A percentile compares a stretch with the other conserved stretches of the same genome.
These are phyloP conservation scores for Lathyrus oleraceus DNA, from an alignment of 306 rosid genomes.

Conservation along the genomic window DNA sequence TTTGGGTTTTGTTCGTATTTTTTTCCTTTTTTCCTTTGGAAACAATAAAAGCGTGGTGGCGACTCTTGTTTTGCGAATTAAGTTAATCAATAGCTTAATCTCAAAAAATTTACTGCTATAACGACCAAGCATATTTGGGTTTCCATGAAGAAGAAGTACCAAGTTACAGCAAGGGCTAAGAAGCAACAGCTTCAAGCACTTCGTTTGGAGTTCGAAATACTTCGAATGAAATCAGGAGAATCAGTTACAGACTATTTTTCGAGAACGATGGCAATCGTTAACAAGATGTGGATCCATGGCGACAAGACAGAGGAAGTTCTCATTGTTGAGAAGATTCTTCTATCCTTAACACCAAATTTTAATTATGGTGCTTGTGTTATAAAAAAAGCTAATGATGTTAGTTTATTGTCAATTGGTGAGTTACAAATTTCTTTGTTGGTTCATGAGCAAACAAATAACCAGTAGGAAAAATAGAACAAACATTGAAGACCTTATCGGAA, in stretches of 20 bases:
- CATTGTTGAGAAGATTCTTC: not conserved
- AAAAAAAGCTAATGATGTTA: not conserved
- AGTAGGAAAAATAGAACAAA: not conserved
- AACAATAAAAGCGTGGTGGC: no score
- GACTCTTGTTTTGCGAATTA: no score
- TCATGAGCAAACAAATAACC: not conserved
- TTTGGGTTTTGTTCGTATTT: no score
- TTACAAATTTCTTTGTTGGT: constrained; percentile 8
- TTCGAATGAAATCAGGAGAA: not conserved
- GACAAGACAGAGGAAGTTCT: not conserved
- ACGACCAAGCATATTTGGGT: no score
- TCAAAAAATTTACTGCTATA: no score
- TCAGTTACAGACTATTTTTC: not conserved
- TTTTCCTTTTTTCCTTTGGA: no score
- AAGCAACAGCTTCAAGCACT: not conserved
- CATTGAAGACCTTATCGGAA: not conserved
- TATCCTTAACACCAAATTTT: constrained; percentile 17
- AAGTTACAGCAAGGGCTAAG: no score
- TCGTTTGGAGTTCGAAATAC: not conserved
- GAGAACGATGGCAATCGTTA: not conserved
- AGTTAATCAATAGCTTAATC: no score
- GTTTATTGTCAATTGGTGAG: not conserved
- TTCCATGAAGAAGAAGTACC: no score
- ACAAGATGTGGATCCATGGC: not conserved
- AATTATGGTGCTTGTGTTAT: not conserved